A percentile compares a stretch with the other conserved stretches of the same genome.
These are phyloP conservation scores for Crotalaria pallida DNA, from an alignment of 306 rosid species.

Conservation along the genomic window DNA sequence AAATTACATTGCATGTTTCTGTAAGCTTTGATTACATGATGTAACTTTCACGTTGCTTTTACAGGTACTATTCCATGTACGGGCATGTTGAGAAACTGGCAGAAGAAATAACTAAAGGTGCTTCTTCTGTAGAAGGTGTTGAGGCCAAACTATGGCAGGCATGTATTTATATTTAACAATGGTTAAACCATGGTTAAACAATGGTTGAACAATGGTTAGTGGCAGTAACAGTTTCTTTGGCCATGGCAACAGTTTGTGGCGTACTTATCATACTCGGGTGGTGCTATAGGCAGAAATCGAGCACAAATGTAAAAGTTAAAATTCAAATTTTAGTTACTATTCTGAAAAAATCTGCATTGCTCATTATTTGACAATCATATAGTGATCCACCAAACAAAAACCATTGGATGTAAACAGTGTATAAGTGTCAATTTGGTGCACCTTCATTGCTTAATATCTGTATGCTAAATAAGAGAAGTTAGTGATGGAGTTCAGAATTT, in stretches of 20 bases:
- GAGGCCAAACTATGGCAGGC: slow-evolving; percentile 93
- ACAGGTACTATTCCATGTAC: slow-evolving; percentile 91
- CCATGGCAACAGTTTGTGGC: not conserved
- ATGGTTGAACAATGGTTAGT: too few relatives aligned
- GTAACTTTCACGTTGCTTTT: slow-evolving; percentile 1
- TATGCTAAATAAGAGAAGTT: not conserved
- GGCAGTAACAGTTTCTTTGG: slow-evolving; percentile 17
- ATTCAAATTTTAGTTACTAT: not conserved
- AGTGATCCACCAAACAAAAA: not conserved
- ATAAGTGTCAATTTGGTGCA: not conserved
- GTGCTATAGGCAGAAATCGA: slow-evolving; percentile 20
- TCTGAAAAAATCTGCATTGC: not conserved
- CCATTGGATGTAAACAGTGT: not conserved
- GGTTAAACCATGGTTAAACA: too few relatives aligned
- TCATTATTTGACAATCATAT: not conserved
- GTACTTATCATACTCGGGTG: slow-evolving; percentile 15
- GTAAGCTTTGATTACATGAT: not conserved
- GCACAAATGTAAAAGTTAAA: slow-evolving; percentile 13
- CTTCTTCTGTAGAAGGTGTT: slow-evolving; percentile 84
- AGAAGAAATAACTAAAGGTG: slow-evolving; percentile 82
- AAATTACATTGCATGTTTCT: slow-evolving; percentile 7
- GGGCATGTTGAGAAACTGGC: slow-evolving; percentile 95
- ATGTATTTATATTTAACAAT: slow-evolving; percentile 21
- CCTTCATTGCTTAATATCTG: not conserved
- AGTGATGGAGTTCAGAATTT: not conserved